Conservation (phyloP, 805 yeast species). For the Barnettozyma wickerhamii region DNA sequence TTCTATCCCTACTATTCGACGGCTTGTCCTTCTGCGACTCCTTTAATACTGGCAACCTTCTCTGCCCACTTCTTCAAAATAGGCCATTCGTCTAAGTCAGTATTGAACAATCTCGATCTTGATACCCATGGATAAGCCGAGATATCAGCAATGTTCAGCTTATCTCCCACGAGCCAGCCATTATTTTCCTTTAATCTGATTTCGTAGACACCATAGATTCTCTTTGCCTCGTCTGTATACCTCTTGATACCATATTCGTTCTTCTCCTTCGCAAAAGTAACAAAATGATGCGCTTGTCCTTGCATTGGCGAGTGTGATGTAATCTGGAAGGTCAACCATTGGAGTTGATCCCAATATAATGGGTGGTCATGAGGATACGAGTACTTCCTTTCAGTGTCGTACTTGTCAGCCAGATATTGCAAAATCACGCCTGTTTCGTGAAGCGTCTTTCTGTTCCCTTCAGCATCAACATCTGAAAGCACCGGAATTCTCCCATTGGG, state of each 20-base stretch:
- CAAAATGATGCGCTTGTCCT: slow-evolving; percentile 45
- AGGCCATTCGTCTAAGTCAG: slow-evolving; percentile 25
- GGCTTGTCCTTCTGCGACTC: slow-evolving; percentile 14
- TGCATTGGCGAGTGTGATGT: slow-evolving; percentile 55
- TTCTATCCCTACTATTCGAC: no score
- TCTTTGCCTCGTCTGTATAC: slow-evolving; percentile 42
- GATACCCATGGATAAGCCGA: slow-evolving; percentile 46
- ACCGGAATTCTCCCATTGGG: slow-evolving; percentile 63
- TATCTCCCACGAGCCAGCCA: slow-evolving; percentile 56
- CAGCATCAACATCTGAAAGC: slow-evolving; percentile 28
- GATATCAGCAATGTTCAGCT: slow-evolving; percentile 55
- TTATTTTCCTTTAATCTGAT: slow-evolving; percentile 39
- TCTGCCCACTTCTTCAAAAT: slow-evolving; percentile 36
- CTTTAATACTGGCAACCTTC: slow-evolving; percentile 28
- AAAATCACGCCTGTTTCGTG: slow-evolving; percentile 58
- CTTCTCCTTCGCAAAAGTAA: slow-evolving; percentile 39
- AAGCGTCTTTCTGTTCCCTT: slow-evolving; percentile 39
- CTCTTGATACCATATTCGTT: slow-evolving; percentile 47
- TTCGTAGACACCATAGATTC: slow-evolving; percentile 53
- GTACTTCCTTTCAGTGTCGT: slow-evolving; percentile 45
- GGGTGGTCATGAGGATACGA: slow-evolving; percentile 31
- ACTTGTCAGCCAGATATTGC: slow-evolving; percentile 51
- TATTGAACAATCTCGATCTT: slow-evolving; percentile 31
- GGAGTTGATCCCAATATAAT: slow-evolving; percentile 45
- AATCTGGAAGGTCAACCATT: slow-evolving; percentile 50